These are phyloP conservation scores for Colletotrichum magnum DNA, from an alignment of 2,329 filamentous ascomycete genomes.

Conservation along the genomic window DNA sequence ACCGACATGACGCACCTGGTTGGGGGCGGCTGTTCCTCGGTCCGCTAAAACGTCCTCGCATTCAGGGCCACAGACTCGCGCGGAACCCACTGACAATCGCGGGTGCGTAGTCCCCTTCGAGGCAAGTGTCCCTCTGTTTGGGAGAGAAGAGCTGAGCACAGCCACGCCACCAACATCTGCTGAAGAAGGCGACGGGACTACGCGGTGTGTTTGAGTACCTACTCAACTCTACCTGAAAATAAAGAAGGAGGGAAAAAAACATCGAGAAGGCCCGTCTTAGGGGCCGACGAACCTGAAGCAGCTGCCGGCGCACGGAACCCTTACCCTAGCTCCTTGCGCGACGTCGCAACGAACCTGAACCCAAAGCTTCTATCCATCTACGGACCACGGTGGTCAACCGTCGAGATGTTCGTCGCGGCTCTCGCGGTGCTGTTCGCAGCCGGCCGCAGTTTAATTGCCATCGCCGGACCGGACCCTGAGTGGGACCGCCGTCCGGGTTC, in stretches of 20 bases:
- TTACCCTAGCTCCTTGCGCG: neutral
- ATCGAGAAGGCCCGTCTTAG: neutral
- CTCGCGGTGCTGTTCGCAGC: slow-evolving; percentile 4
- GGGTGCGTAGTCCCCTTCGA: slow-evolving; percentile 24
- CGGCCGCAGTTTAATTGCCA: slow-evolving; percentile 18
- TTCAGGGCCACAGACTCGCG: slow-evolving; percentile 24
- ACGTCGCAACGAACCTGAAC: slow-evolving; percentile 12
- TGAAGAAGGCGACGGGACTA: slow-evolving; percentile 20
- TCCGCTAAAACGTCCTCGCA: slow-evolving; percentile 24
- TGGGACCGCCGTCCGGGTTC: slow-evolving; percentile 9
- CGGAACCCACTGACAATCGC: slow-evolving; percentile 17
- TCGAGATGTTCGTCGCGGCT: neutral
- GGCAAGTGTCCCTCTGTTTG: slow-evolving; percentile 9
- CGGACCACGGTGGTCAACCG: neutral
- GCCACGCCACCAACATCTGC: slow-evolving; percentile 23
- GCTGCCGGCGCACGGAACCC: slow-evolving; percentile 7
- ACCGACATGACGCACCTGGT: neutral
- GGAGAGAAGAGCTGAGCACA: slow-evolving; percentile 23
- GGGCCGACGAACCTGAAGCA: slow-evolving; percentile 16
- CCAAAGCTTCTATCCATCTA: slow-evolving; percentile 18
- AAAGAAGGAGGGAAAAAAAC: neutral
- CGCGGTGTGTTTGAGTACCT: too few species aligned
- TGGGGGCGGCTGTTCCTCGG: too few species aligned
- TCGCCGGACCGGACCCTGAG: slow-evolving; percentile 16
- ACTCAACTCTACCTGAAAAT: neutral